Evolutionary conservation across 2,329 filamentous ascomycete genomes (phyloP).

Genomic region (Rhytidhysteron rufulum): DNA sequence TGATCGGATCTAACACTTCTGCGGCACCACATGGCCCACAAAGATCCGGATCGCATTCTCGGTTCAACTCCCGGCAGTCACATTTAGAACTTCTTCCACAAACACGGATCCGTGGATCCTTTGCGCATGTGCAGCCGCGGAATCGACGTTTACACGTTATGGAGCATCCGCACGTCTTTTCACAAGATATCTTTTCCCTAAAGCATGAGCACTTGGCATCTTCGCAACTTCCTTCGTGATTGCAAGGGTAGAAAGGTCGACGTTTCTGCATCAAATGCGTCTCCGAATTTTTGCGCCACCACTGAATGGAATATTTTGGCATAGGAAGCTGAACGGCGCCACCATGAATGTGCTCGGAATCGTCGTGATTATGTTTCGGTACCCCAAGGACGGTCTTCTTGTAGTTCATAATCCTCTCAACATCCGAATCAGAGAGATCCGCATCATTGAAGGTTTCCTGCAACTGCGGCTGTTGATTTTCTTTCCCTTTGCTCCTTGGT

Average conservation of each 20-base stretch:
- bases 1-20: constrained; percentile 66
- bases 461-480: too few species aligned
- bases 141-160: constrained; percentile 53
- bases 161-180: constrained; percentile 68
- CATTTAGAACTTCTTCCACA: constrained; percentile 48
- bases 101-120: constrained; percentile 39
- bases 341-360: constrained; percentile 2
- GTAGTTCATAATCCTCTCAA: constrained; percentile 23
- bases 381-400: constrained; percentile 14
- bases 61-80: constrained; percentile 66
- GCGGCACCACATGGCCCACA: constrained; percentile 67
- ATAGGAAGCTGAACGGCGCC: constrained; percentile 4
- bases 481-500: too few species aligned
- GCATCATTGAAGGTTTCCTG: too few species aligned
- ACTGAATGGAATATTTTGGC: constrained; percentile 14
- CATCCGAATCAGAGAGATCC: constrained; percentile 12
- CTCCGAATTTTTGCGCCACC: constrained; percentile 29
- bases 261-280: constrained; percentile 55
- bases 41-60: constrained; percentile 76
- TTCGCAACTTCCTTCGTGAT: constrained; percentile 63
- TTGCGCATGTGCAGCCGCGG: constrained; percentile 39
- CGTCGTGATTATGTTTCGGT: constrained; percentile 6
- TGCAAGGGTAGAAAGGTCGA: constrained; percentile 61
- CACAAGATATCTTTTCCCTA: constrained; percentile 60
- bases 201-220: constrained; percentile 61